Evolutionary conservation across 2,329 filamentous ascomycete genomes (phyloP).

Genomic region (Aspergillus oerlinghausenensis): DNA sequence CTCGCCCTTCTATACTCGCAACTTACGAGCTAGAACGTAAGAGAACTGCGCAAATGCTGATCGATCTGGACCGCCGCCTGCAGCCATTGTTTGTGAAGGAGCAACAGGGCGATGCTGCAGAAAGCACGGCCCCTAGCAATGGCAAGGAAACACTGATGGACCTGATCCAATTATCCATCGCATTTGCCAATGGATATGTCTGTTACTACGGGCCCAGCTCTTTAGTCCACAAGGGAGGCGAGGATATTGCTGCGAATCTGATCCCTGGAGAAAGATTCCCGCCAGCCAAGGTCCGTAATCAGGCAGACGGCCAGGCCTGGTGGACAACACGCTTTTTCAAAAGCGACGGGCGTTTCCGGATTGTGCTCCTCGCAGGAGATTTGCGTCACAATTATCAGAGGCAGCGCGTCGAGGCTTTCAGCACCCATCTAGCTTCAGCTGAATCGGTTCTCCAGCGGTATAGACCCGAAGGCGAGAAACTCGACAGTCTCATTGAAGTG

Average conservation of each 20-base stretch:
- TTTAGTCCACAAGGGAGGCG: slow-evolving; percentile 3
- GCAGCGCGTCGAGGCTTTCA: slow-evolving; percentile 45
- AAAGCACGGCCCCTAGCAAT: background rate
- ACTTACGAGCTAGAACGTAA: slow-evolving; percentile 52
- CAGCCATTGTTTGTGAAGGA: slow-evolving; percentile 2
- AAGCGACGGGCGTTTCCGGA: slow-evolving; percentile 31
- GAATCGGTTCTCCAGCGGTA: slow-evolving; percentile 41
- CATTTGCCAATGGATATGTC: slow-evolving; percentile 4
- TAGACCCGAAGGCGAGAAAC: slow-evolving; percentile 31
- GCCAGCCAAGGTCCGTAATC: slow-evolving; percentile 14
- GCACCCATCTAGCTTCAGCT: slow-evolving; percentile 32
- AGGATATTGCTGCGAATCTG: slow-evolving; percentile 1
- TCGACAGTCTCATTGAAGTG: slow-evolving; percentile 54
- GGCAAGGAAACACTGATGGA: background rate
- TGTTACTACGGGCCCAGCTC: slow-evolving; percentile 3
- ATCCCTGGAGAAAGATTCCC: slow-evolving; percentile 18
- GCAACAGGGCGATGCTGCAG: background rate
- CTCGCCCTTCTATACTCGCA: slow-evolving; percentile 38
- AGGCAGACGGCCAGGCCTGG: slow-evolving; percentile 9
- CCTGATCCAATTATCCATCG: background rate
- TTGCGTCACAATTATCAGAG: slow-evolving; percentile 45
- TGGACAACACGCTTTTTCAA: slow-evolving; percentile 23
- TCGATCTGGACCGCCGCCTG: slow-evolving; percentile 52
- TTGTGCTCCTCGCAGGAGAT: slow-evolving; percentile 57
- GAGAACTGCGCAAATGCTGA: slow-evolving; percentile 60